These are phyloP conservation scores for Skeletonema potamos DNA, from an alignment of 108 stramenopile genomes.

Conservation along the genomic window DNA sequence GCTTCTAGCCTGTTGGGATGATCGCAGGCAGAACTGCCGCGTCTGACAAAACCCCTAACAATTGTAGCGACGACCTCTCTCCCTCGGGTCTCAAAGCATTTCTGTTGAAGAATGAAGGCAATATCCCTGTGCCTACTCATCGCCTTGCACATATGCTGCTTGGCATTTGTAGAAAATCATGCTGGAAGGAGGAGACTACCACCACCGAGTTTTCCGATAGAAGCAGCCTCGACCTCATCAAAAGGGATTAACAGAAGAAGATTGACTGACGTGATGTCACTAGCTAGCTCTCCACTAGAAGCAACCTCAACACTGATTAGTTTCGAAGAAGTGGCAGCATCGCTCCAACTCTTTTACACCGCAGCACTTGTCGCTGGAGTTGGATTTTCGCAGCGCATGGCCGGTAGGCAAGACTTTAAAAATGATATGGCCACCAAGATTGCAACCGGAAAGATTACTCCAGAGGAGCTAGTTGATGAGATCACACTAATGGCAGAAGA, in stretches of 20 bases:
- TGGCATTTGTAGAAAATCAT: neutral
- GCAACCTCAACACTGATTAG: neutral
- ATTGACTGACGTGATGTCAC: neutral
- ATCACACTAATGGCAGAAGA: conserved; percentile 15
- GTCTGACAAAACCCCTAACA: too few relatives aligned
- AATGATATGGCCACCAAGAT: conserved; percentile 23
- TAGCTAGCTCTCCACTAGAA: neutral
- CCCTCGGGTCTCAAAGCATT: too few relatives aligned
- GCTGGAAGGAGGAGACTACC: neutral
- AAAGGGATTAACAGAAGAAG: neutral
- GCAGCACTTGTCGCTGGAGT: conserved; percentile 11
- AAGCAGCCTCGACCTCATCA: neutral
- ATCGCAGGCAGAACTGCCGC: too few relatives aligned
- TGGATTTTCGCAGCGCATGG: conserved; percentile 18
- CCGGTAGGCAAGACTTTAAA: conserved; percentile 16
- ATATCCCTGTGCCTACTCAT: neutral
- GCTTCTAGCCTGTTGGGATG: too few relatives aligned
- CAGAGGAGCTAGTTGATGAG: conserved; percentile 17
- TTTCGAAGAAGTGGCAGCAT: neutral
- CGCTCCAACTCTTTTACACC: conserved; percentile 15
- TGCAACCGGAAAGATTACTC: conserved; percentile 11
- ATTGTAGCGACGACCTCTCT: too few relatives aligned
- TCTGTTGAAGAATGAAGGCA: neutral
- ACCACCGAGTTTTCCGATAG: neutral
- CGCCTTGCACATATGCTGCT: neutral